These are phyloP conservation scores for Solanum megistacrolobum DNA, from an alignment of 257 asterid species.

Conservation along the genomic window DNA sequence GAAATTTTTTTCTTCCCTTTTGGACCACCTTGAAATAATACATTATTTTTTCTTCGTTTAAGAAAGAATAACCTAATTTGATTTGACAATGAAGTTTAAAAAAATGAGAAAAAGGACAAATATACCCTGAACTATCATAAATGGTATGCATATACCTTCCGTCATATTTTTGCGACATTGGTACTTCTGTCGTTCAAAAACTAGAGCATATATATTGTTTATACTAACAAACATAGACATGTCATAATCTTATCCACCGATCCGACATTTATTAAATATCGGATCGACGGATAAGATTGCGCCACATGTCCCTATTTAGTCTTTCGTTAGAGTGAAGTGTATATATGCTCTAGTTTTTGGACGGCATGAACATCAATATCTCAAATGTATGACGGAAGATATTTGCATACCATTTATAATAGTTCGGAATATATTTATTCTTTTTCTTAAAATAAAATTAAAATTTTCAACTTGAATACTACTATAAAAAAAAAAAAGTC, in stretches of 20 bases:
- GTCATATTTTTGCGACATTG: rapidly evolving
- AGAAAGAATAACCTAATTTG: rapidly evolving
- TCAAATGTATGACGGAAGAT: rapidly evolving
- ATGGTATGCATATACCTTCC: rapidly evolving
- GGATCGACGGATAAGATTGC: rapidly evolving
- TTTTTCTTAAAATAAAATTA: too few species aligned
- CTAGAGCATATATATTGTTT: too few species aligned
- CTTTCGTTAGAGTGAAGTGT: too few species aligned
- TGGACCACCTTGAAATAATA: neutral
- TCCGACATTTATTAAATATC: too few species aligned
- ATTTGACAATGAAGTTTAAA: rapidly evolving
- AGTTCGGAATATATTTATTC: rapidly evolving
- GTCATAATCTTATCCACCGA: too few species aligned
- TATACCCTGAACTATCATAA: too few species aligned
- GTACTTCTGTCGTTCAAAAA: rapidly evolving
- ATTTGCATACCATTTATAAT: too few species aligned
- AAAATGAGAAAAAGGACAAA: rapidly evolving
- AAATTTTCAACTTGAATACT: too few species aligned
- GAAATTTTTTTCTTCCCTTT: neutral
- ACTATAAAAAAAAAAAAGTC: too few species aligned
- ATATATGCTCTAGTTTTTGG: too few species aligned
- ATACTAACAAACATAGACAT: too few species aligned
- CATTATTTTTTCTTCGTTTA: rapidly evolving
- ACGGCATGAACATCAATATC: rapidly evolving
- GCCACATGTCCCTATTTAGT: too few species aligned